Evolutionary conservation across 1,284 basidiomycete genomes (phyloP), one percentile per base, ranked within the genome.

Genomic region (Bjerkandera adusta): DNA sequence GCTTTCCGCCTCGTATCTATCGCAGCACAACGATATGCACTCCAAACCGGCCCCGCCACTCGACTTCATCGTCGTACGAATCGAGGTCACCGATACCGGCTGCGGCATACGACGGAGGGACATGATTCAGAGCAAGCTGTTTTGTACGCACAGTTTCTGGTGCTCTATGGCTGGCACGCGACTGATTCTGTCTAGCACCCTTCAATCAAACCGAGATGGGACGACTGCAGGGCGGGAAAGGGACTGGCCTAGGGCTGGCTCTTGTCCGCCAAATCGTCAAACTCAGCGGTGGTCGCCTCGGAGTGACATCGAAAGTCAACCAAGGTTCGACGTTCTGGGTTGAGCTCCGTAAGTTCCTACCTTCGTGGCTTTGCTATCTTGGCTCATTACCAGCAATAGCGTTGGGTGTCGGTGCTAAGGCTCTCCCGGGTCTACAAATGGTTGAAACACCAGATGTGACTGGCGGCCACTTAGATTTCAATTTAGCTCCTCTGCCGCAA

Each of bases 261-360:
- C 76, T 95, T 18, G 90, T 94, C 15, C 76, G 90, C 32, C 89
- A 92, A 60, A 94, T 96, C 48, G 88, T 96, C 52, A 90, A 87
- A 65, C 71, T 92, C 27, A 85, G 79, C 43, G 83, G 86, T 10
- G 92, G 92, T 5, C 77, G 89, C 18, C 70, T 93, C 7, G 89
- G 92, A n/a, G 76, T 87, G 18, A 69, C 67, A 51, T 85, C 83
- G 3, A 80, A 81, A 60, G 69, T 77, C 2, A 74, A 75, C 5
- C 66, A 73, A 54, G 86, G 86, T 10, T 86, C 82, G 22, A 86
- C 81, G 8, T 89, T 89, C 64, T 88, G 84, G 85, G 82, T 91
- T 32, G 90, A 92, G 64, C 66, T 92, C 32, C 82, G 83, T 65
- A 64, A 71, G 66, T 58, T 5, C 30, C 15, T 24, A 13, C 43